phyloP scores from a whole-genome alignment of 2,329 filamentous ascomycete species.

The Verruconis gallopava region DNA sequence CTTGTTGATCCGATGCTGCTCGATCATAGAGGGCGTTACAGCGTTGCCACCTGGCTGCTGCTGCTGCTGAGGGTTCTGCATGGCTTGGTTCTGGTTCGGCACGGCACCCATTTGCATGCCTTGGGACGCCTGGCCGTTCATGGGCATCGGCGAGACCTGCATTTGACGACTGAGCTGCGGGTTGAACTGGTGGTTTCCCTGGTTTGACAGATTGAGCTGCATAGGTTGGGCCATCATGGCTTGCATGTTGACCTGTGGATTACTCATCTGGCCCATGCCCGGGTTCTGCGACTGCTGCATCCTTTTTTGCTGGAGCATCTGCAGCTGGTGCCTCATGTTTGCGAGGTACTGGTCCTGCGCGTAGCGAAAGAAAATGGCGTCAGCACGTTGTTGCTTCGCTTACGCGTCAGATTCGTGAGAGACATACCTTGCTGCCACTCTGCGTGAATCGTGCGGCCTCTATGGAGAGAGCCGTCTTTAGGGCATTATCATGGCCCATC shows the following conservation, averaged over 20 bases:
- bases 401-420: no score
- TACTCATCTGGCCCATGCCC: conserved; percentile 9
- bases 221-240: conserved; percentile 14
- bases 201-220: conserved; percentile 24
- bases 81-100: conserved; percentile 14
- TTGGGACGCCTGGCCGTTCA: conserved; percentile 20
- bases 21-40: not conserved
- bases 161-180: conserved; percentile 37
- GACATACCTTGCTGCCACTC: not conserved
- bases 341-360: not conserved
- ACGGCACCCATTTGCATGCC: conserved; percentile 1
- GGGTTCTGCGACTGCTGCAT: not conserved
- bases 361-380: no score
- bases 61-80: conserved; percentile 17
- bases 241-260: conserved; percentile 22
- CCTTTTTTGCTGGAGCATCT: not conserved
- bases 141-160: conserved; percentile 36
- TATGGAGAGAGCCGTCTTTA: not conserved
- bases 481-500: not conserved
- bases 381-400: no score
- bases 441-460: not conserved
- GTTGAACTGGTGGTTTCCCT: conserved; percentile 28
- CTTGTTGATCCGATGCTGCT: not conserved
- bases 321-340: not conserved
- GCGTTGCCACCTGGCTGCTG: conserved; percentile 22